Evolutionary conservation across 495 filamentous ascomycete genomes (phyloP), one percentile per base, ranked within the genome.

Genomic region (Viridothelium virens): DNA sequence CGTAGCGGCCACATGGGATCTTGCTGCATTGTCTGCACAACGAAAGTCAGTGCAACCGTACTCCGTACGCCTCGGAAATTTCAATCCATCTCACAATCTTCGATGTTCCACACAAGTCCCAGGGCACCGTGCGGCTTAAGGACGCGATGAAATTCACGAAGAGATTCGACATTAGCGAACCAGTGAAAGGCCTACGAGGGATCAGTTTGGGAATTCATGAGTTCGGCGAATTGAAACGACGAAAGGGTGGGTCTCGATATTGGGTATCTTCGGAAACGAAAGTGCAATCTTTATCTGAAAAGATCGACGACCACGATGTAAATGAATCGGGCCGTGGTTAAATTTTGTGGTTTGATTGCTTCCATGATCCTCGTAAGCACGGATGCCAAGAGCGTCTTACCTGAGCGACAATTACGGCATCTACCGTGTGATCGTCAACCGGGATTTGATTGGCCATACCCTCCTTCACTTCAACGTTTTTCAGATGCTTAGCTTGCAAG

Each of bases 81-180:
- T 48, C 3, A 44, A 38, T 14, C 63, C 16, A 69, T 71, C 79
- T 67, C 65, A 86, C 84, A 88, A 65, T 87, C 86, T 73, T 89
- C 86, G 59, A 85, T 74, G 61, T 89, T 87, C 83, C 86, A 89
- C 18, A 89, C 84, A 73, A 87, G 77, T 3, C 82, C 86, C 12
- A 89, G 74, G 1, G 71, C 71, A 25, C 79, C 83, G 16, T 77
- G 78, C 0, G 80, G 80, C 34, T 72, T 77, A 38, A 89, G 70
- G 0, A 85, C 79, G 47, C 84, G 81, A 65, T 86, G 78, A 6
- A 89, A 84, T 56, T 86, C 82, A 46, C 77, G 76, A 34, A 89
- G 74, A 3, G 86, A 73, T 25, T 80, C 78, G 11, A 78, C 73
- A 59, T 77, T 85, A 34, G 86, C 83, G 72, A 89, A 89, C 85